Evolutionary conservation across 441 rosid species (phyloP).

Genomic region (Aleurites moluccanus): DNA sequence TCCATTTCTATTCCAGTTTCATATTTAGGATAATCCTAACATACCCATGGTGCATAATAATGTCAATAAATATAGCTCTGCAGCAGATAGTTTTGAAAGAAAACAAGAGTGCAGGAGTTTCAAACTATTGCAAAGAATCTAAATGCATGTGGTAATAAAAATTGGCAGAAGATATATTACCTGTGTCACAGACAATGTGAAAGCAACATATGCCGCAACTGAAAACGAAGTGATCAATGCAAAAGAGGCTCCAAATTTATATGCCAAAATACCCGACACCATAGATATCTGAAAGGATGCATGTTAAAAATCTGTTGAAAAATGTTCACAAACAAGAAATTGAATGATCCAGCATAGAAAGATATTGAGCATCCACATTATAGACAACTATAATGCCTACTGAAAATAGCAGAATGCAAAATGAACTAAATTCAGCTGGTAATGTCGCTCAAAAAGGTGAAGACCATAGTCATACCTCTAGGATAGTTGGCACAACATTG

Average conservation of each 20-base stretch:
- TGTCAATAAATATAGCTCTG: too few relatives aligned
- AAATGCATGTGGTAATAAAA: constrained; percentile 12
- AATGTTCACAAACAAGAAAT: constrained; percentile 29
- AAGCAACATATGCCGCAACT: constrained; percentile 70
- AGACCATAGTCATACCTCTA: constrained; percentile 61
- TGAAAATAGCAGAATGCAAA: constrained; percentile 12
- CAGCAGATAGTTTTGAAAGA: too few relatives aligned
- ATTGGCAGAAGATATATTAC: constrained; percentile 40
- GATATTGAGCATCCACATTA: neutral
- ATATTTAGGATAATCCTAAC: too few relatives aligned
- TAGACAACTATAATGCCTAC: neutral
- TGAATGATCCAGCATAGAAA: neutral
- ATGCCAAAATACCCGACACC: constrained; percentile 88
- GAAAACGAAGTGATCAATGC: constrained; percentile 81
- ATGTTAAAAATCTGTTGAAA: constrained; percentile 39
- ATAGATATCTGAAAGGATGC: constrained; percentile 70
- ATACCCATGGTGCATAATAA: too few relatives aligned
- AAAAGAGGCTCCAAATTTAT: constrained; percentile 85
- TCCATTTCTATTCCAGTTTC: too few relatives aligned
- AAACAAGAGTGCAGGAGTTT: neutral
- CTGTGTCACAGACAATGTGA: constrained; percentile 90
- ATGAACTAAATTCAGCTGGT: constrained; percentile 7
- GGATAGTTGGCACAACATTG: constrained; percentile 84
- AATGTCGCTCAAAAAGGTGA: constrained; percentile 22
- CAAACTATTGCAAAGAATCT: constrained; percentile 11